phyloP scores from a whole-genome alignment of 1,284 basidiomycete species.

The Ceratobasidium papillatum region DNA sequence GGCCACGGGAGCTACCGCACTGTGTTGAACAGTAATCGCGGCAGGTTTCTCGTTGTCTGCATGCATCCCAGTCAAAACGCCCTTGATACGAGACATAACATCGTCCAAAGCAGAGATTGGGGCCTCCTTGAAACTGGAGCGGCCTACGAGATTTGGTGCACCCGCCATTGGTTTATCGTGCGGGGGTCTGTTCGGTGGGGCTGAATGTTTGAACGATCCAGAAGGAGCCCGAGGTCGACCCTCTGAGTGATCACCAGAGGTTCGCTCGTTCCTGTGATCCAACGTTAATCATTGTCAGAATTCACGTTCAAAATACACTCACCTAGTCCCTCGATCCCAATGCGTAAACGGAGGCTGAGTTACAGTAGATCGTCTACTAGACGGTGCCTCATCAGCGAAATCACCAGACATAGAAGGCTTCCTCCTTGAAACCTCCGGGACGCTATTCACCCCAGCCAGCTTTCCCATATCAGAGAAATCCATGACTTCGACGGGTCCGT shows the following conservation, averaged over 20 bases:
- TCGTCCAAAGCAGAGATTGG: constrained; percentile 82
- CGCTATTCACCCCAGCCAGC: constrained; percentile 60
- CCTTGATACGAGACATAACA: constrained; percentile 88
- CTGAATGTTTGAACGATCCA: constrained; percentile 6
- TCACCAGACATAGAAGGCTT: constrained; percentile 65
- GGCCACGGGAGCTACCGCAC: constrained; percentile 46
- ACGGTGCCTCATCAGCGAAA: constrained; percentile 55
- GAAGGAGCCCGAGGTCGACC: constrained; percentile 24
- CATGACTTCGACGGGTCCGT: constrained; percentile 74
- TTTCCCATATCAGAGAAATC: constrained; percentile 79
- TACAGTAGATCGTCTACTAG: constrained; percentile 12
- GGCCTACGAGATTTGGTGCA: background rate
- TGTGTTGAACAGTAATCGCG: constrained; percentile 38
- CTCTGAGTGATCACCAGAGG: background rate
- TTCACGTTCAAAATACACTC: background rate
- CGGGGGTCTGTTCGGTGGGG: background rate
- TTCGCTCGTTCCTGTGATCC: background rate
- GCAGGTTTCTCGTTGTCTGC: constrained; percentile 51
- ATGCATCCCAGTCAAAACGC: constrained; percentile 79
- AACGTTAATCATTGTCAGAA: background rate
- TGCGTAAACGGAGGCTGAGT: background rate
- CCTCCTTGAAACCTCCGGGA: constrained; percentile 50
- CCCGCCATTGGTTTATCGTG: background rate
- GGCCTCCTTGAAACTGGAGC: constrained; percentile 59
- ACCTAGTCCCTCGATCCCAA: constrained; percentile 27